Evolutionary conservation across 1,139 yeast species (phyloP), one percentile per base, ranked within the genome.

Genomic region (Debaryomycetaceae sp.): DNA sequence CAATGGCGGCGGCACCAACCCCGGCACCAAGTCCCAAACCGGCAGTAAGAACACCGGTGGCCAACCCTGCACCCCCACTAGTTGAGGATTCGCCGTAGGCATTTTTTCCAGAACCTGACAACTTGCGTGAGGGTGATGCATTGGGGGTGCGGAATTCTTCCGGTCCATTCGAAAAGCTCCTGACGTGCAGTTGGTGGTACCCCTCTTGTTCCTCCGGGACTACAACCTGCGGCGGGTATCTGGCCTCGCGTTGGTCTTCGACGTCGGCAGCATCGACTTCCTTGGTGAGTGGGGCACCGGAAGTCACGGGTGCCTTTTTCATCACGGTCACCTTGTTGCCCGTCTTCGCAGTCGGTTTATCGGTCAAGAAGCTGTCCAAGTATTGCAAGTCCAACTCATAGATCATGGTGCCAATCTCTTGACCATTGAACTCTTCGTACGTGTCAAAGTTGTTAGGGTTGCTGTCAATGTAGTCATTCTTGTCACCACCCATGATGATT

Each of bases 401-500:
- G 28, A 83, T 58, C 55, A 81, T 71, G 3, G 91, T 79, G 22
- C 76, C 75, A 22, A 50, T 40, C 33, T 56, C 66, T 31, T 71
- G 75, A 23, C 72, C 74, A 31, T 68, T 66, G 23, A 66, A 65
- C 9, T 71, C 65, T 36, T 73, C 78, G 42, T 73, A 77, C 8
- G 72, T 59, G 27, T 62, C 62, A 29, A 58, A 64, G 41, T 64
- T 61, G 27, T 45, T 43, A n/a, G 60, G 56, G 36, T 63, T 65
- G 17, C 52, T 49, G 29, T 46, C 48, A 28, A 66, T 65, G 39
- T 63, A 77, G 47, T 78, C 84, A 43, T 78, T 75, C 42, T 78
- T 73, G 53, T 86, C 95, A 38, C 98, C 98, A 27, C 98, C 98
- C 84, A 93, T 81, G 15, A 91, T 77, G 17, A 89, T 53, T 32